phyloP scores from a whole-genome alignment of 331 rosid genomes.

The Malus hybrid region DNA sequence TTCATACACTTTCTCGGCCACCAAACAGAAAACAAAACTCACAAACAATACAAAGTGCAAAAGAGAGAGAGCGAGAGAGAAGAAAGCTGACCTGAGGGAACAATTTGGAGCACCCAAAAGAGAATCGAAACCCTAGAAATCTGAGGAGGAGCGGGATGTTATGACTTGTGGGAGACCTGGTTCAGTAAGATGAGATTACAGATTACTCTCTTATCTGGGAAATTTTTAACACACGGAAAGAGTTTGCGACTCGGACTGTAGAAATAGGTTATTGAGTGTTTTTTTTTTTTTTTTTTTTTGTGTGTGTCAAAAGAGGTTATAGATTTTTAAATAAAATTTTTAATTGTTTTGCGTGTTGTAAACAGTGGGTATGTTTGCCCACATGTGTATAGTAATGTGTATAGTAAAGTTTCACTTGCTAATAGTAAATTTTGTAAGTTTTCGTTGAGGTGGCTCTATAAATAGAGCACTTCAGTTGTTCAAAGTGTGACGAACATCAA shows the following conservation, averaged over 20 bases:
- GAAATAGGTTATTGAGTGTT: no score
- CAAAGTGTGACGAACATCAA: no score
- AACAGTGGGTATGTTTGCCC: no score
- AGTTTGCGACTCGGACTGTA: neutral
- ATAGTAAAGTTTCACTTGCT: no score
- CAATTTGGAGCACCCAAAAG: neutral
- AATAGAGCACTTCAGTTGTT: no score
- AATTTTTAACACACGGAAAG: neutral
- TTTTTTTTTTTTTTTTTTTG: neutral
- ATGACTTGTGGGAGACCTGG: neutral
- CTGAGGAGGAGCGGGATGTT: neutral
- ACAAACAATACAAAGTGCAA: neutral
- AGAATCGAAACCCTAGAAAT: conserved; percentile 6
- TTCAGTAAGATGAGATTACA: neutral
- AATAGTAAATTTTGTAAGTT: no score
- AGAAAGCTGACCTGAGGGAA: conserved; percentile 8
- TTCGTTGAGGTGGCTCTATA: no score
- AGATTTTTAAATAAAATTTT: no score
- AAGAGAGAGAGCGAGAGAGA: neutral
- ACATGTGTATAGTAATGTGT: no score
- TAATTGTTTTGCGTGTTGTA: no score
- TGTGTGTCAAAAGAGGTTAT: no score
- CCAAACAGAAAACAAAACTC: conserved; percentile 14
- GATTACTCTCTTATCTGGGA: neutral
- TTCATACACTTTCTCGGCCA: conserved; percentile 15